phyloP scores from a whole-genome alignment of 2,329 filamentous ascomycete species.

The Emergomyces orientalis region DNA sequence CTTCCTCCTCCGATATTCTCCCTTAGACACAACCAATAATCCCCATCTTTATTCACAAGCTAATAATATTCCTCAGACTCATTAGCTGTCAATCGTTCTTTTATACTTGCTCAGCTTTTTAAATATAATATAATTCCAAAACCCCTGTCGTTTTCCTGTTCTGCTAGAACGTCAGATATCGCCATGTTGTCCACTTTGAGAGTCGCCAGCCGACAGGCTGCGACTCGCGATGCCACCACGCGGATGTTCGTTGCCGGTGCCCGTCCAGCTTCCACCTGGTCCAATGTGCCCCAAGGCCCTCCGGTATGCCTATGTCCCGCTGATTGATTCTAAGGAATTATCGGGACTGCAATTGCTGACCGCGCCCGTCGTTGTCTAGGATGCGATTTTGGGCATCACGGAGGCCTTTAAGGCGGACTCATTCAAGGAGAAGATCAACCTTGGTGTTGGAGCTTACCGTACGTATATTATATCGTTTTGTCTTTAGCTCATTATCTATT shows the following conservation, averaged over 20 bases:
- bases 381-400: constrained; percentile 56
- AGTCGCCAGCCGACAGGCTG: constrained; percentile 36
- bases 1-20: neutral
- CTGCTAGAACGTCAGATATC: neutral
- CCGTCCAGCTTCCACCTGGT: constrained; percentile 72
- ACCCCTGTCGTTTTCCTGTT: neutral
- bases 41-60: too few species aligned
- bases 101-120: neutral
- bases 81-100: neutral
- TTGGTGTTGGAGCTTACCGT: constrained; percentile 96
- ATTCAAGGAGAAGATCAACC: constrained; percentile 93
- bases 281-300: constrained; percentile 84
- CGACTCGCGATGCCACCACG: constrained; percentile 31
- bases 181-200: constrained; percentile 41
- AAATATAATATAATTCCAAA: neutral
- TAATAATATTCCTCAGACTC: neutral
- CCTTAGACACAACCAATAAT: too few species aligned
- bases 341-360: constrained; percentile 19
- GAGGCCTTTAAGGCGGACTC: constrained; percentile 98
- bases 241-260: constrained; percentile 36
- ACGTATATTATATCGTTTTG: constrained; percentile 18
- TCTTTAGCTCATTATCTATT: neutral
- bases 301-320: constrained; percentile 52
- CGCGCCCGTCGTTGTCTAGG: constrained; percentile 20
- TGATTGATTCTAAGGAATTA: neutral